A percentile compares a stretch with the other conserved stretches of the same genome.
Evolutionary conservation across 805 yeast genomes (phyloP).

Genomic region (Cyberlindnera nakhonratchasimensis): DNA sequence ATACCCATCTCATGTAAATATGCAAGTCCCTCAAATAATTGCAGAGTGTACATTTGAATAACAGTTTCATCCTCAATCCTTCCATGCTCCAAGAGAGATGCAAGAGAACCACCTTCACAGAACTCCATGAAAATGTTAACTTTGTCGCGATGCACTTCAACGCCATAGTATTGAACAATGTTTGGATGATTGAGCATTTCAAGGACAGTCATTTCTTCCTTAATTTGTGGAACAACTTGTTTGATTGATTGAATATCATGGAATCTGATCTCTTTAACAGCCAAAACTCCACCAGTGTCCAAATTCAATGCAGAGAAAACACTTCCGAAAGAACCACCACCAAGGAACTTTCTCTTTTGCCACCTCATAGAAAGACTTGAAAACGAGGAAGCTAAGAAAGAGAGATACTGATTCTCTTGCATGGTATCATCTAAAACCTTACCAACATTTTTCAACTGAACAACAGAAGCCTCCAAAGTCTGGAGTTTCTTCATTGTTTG

Average conservation of each 20-base stretch:
- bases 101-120: constrained; percentile 93
- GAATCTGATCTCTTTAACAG: constrained; percentile 91
- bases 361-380: constrained; percentile 90
- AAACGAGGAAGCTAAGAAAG: constrained; percentile 83
- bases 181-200: constrained; percentile 96
- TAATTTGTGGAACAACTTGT: constrained; percentile 80
- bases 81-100: constrained; percentile 83
- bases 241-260: constrained; percentile 85
- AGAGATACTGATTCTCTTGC: constrained; percentile 80
- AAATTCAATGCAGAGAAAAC: constrained; percentile 90
- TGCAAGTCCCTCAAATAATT: constrained; percentile 92
- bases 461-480: constrained; percentile 53
- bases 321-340: constrained; percentile 94
- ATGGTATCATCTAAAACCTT: constrained; percentile 85
- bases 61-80: constrained; percentile 94
- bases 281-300: constrained; percentile 94
- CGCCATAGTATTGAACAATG: constrained; percentile 94
- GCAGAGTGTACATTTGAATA: constrained; percentile 83
- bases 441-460: constrained; percentile 54
- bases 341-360: constrained; percentile 93
- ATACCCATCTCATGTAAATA: constrained; percentile 92
- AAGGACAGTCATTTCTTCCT: constrained; percentile 94
- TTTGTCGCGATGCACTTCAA: constrained; percentile 93
- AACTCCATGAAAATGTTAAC: constrained; percentile 96
- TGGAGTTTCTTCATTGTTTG: constrained; percentile 64